Base-by-base conservation (phyloP, 129 eudicot species). In the Dittrichia graveolens region DNA sequence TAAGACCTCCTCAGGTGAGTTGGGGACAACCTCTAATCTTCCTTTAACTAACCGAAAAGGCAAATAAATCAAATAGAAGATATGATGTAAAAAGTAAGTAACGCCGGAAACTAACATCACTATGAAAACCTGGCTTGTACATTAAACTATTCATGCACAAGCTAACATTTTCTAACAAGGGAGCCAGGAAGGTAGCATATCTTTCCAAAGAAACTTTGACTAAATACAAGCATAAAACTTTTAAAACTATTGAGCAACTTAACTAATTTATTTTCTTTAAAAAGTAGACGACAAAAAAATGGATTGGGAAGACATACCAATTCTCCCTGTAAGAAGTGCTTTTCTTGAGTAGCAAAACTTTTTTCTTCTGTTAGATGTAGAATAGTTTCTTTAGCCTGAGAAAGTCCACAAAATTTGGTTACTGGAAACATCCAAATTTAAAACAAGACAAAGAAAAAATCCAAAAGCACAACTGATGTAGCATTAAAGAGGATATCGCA, bases 381-480 rank as follows among this genome's bases (percentile, higher is more conserved):
- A n/a, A n/a, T n/a, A n/a, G n/a, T n/a, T n/a, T n/a, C n/a, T n/a
- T n/a, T n/a, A n/a, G n/a, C n/a, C n/a, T n/a, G n/a, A n/a, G n/a
- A n/a, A n/a, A n/a, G n/a, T n/a, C n/a, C n/a, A 78, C 49, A 78
- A 54, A 34, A 78, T n/a, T 69, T 61, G 48, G 58, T 77, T 61
- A 72, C 59, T 43, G 37, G 43, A 59, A 72, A 47, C 60, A 67
- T 11, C 13, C 10, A 71, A 56, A 40, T 56, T 44, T 19, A 44
- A 44, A 38, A 59, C 31, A 46, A 50, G 54, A 44, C 42, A 71
- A 34, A 57, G 1, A 37, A 65, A 35, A 44, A 52, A 63, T 63
- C 37, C 54, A 74, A 7, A 41, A 45, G 79, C 39, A 53, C 34
- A 43, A 19, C 38, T 58, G 75, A 55, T 41, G 56, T 42, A 56